Base-by-base conservation (phyloP, 805 yeast species). In the Ogataea minuta region DNA sequence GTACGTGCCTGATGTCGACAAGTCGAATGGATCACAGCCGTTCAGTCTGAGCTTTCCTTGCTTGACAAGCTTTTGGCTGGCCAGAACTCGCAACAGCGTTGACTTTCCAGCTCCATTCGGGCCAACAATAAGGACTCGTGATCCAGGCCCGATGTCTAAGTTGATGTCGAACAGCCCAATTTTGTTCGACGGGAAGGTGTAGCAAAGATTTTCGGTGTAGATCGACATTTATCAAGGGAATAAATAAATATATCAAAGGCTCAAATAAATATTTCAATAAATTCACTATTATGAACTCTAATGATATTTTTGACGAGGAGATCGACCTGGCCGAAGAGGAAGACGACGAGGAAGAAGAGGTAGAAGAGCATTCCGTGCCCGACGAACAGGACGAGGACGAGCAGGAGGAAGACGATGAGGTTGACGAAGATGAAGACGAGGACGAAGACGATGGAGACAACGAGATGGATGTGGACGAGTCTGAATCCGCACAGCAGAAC, bases 31-130 rank as follows among this genome's bases (percentile, higher is more conserved):
- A 54, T 93, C 95, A 36, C 74, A 68, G 1, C 95, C 96, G 23
- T 87, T 85, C n/a, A 93, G 74, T 16, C 60, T 52, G 21, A 93
- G 76, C 10, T 67, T 61, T 0, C 96, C 97, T 11, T 74, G 67
- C 41, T 79, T 77, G 45, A 95, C 82, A 43, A 93, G 71, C 6
- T 93, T 88, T 54, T 91, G 91, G 3, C 99, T 99, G 0, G 97
- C 95, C 13, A 93, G 67, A 12, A 93, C 74, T 57, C 80, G 78
- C 47, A 93, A 69, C 29, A 93, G 60, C 0, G 99, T 93, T 1
- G 96, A 86, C 60, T 93, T 93, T 4, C 99, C 98, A 1, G 99
- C 98, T 13, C 99, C 99, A 53, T 90, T 90, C 9, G 98, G 95
- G 0, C 99, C 99, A 16, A 93, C 72, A 6, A 93, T 62, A 24